Percentiles rank a stretch among this genome's conserved stretches.
These are phyloP conservation scores for Globisporangium irregulare DNA, from an alignment of 352 stramenopile genomes.

Conservation along the genomic window DNA sequence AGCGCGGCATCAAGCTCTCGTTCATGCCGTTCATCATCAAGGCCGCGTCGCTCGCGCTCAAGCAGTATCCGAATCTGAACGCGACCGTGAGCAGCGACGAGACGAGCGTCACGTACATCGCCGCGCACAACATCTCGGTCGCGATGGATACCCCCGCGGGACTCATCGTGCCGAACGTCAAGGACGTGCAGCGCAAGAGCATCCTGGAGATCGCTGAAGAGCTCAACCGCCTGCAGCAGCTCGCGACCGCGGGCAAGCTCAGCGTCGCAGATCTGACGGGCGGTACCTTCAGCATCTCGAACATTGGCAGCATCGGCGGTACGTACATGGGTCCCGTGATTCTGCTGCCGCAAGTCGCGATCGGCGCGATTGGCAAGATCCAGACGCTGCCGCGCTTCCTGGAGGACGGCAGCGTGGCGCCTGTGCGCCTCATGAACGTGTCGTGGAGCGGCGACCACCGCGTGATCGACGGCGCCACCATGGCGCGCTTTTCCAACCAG, in stretches of 20 bases:
- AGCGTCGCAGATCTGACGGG: constrained; percentile 84
- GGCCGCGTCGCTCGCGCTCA: constrained; percentile 92
- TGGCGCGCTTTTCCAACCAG: constrained; percentile 96
- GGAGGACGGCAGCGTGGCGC: constrained; percentile 76
- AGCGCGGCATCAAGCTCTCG: constrained; percentile 87
- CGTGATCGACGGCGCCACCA: constrained; percentile 97
- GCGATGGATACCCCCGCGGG: constrained; percentile 97
- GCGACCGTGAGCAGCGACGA: constrained; percentile 84
- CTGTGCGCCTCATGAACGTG: constrained; percentile 93
- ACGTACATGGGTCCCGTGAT: constrained; percentile 98
- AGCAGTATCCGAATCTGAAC: constrained; percentile 94
- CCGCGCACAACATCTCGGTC: constrained; percentile 96
- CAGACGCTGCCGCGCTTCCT: constrained; percentile 95
- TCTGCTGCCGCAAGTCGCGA: constrained; percentile 94
- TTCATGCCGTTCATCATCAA: constrained; percentile 98
- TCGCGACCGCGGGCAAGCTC: constrained; percentile 80
- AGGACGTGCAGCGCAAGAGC: constrained; percentile 86
- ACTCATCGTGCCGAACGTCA: constrained; percentile 96
- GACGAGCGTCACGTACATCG: constrained; percentile 86
- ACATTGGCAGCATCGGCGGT: constrained; percentile 96
- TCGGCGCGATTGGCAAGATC: constrained; percentile 96
- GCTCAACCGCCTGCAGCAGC: constrained; percentile 86
- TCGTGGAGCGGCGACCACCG: constrained; percentile 98
- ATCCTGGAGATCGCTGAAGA: constrained; percentile 81
- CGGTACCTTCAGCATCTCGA: constrained; percentile 91